Conservation (phyloP, 1,284 basidiomycete species). For the Austropuccinia psidii region DNA sequence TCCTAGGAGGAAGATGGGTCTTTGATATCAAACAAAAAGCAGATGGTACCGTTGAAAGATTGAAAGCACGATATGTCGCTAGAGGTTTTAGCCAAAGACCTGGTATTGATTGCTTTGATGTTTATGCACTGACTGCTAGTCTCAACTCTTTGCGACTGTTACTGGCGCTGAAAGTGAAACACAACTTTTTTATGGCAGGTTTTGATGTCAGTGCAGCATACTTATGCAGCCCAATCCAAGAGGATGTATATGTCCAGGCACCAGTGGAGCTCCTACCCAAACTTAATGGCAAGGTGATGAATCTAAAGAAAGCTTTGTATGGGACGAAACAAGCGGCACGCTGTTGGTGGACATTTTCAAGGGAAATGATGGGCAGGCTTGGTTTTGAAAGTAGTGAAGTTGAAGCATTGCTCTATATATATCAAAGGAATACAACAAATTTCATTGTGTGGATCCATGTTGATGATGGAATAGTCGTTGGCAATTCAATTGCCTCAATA, state of each 20-base stretch:
- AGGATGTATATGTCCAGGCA: background rate
- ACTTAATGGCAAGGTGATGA: background rate
- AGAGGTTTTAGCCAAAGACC: conserved; percentile 4
- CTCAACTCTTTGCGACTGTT: background rate
- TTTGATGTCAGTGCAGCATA: conserved; percentile 6
- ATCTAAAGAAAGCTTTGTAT: conserved; percentile 12
- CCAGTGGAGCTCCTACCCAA: background rate
- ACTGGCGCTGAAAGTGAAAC: background rate
- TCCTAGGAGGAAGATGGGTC: background rate
- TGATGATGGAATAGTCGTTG: no score
- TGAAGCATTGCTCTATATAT: background rate
- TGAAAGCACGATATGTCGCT: background rate
- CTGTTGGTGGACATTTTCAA: background rate
- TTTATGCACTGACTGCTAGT: background rate
- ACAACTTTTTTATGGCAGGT: background rate
- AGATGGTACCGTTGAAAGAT: background rate
- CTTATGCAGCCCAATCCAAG: background rate
- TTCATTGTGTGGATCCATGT: background rate
- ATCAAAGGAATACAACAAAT: background rate
- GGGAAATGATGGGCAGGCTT: background rate
- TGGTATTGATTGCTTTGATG: background rate
- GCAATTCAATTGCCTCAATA: no score
- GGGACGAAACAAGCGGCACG: background rate
- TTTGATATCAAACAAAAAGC: background rate
- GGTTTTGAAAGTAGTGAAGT: background rate